Conservation (phyloP, 1,284 basidiomycete species). For the Fistulina hepatica region DNA sequence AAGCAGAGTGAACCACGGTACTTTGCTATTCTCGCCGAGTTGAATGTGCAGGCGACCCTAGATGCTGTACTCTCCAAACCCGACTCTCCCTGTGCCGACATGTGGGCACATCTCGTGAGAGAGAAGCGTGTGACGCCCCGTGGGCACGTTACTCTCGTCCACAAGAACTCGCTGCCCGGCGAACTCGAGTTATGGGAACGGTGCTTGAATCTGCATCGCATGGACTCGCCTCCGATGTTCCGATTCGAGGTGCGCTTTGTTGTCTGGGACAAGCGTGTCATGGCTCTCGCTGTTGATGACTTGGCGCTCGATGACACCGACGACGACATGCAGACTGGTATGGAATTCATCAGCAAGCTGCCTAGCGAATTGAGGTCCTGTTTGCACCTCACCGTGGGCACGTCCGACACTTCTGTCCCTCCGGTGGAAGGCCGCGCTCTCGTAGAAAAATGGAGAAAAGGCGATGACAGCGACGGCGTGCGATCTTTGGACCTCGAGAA, state of each 20-base stretch:
- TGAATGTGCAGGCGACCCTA: conserved; percentile 46
- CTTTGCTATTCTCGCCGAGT: conserved; percentile 67
- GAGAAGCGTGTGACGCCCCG: conserved; percentile 41
- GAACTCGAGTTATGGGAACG: conserved; percentile 54
- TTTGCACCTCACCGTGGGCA: conserved; percentile 89
- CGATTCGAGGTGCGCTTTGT: conserved; percentile 52
- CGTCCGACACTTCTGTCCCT: conserved; percentile 37
- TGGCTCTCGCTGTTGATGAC: conserved; percentile 64
- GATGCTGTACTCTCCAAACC: conserved; percentile 20
- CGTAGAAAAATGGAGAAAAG: conserved; percentile 46
- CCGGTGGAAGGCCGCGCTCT: conserved; percentile 67
- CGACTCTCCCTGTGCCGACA: conserved; percentile 21
- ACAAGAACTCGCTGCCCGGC: conserved; percentile 46
- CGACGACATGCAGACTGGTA: conserved; percentile 23
- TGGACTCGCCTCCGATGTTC: conserved; percentile 42
- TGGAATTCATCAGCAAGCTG: conserved; percentile 39
- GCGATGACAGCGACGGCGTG: conserved; percentile 20
- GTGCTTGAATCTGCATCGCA: conserved; percentile 39
- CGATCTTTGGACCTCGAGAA: conserved; percentile 27
- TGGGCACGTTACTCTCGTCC: conserved; percentile 86
- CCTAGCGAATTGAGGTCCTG: conserved; percentile 35
- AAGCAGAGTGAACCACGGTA: conserved; percentile 38
- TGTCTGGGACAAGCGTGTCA: conserved; percentile 71
- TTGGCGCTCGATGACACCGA: conserved; percentile 29
- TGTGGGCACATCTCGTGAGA: conserved; percentile 42